Evolutionary conservation across 345 rosid species (phyloP).

Genomic region (Geranium brycei): DNA sequence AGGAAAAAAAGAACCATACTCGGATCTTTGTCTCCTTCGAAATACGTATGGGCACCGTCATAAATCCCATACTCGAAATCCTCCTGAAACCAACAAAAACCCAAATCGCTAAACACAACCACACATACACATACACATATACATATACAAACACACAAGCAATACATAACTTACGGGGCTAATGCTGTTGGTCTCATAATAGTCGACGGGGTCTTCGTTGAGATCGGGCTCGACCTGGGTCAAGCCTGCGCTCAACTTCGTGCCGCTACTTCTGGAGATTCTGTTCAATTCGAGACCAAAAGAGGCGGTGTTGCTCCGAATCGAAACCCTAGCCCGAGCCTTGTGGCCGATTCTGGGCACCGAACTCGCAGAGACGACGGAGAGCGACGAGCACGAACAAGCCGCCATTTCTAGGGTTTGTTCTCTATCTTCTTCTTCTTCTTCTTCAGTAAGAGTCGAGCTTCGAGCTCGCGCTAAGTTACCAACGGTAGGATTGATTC

Average conservation of each 20-base stretch:
- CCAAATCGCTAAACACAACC: too few species aligned
- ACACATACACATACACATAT: too few species aligned
- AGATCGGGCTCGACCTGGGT: conserved; percentile 74
- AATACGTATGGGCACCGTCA: too few species aligned
- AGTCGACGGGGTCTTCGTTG: conserved; percentile 68
- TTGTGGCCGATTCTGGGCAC: conserved; percentile 25
- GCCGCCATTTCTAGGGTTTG: conserved; percentile 19
- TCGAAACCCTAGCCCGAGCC: neutral
- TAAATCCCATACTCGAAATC: too few species aligned
- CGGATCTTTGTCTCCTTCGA: too few species aligned
- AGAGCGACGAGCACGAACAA: conserved; percentile 12
- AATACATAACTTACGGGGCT: conserved; percentile 26
- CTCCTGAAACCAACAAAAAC: too few species aligned
- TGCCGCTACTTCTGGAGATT: conserved; percentile 14
- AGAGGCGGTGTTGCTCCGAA: conserved; percentile 9
- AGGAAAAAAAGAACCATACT: too few species aligned
- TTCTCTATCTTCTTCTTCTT: conserved; percentile 6
- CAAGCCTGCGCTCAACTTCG: conserved; percentile 40
- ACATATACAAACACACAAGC: too few species aligned
- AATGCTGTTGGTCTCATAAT: conserved; percentile 49
- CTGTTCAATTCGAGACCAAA: conserved; percentile 9
- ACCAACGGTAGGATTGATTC: conserved; percentile 10
- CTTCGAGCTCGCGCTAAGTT: conserved; percentile 7
- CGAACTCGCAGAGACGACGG: conserved; percentile 30
- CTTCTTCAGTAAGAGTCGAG: neutral